phyloP scores from a whole-genome alignment of 257 asterid genomes.

The Solanum virginianum region DNA sequence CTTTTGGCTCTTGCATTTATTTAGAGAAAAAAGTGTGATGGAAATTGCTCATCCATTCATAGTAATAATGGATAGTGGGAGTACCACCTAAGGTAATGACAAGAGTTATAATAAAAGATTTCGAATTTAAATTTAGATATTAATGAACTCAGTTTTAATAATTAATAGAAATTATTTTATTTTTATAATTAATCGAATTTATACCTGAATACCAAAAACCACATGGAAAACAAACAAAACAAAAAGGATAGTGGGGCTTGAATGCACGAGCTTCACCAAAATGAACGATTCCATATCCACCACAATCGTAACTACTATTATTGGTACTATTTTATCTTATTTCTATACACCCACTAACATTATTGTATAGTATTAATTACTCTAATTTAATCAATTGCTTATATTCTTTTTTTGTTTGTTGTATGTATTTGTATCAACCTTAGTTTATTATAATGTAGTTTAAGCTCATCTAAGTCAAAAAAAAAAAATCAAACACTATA shows the following conservation, averaged over 20 bases:
- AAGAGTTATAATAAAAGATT: background rate
- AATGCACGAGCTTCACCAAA: background rate
- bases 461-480: background rate
- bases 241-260: background rate
- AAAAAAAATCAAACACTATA: background rate
- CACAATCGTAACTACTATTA: background rate
- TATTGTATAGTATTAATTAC: background rate
- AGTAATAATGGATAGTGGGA: background rate
- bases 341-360: background rate
- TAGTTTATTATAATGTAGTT: background rate
- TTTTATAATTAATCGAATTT: background rate
- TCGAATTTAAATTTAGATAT: background rate
- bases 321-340: background rate
- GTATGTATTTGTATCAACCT: background rate
- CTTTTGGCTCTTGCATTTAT: background rate
- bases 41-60: background rate
- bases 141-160: background rate
- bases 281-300: background rate
- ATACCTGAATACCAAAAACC: background rate
- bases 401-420: background rate
- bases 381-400: background rate
- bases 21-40: background rate
- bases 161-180: fast-evolving
- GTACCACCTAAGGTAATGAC: background rate
- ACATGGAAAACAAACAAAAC: background rate